phyloP scores from a whole-genome alignment of 2,329 filamentous ascomycete species.

The Ampelomyces quisqualis region DNA sequence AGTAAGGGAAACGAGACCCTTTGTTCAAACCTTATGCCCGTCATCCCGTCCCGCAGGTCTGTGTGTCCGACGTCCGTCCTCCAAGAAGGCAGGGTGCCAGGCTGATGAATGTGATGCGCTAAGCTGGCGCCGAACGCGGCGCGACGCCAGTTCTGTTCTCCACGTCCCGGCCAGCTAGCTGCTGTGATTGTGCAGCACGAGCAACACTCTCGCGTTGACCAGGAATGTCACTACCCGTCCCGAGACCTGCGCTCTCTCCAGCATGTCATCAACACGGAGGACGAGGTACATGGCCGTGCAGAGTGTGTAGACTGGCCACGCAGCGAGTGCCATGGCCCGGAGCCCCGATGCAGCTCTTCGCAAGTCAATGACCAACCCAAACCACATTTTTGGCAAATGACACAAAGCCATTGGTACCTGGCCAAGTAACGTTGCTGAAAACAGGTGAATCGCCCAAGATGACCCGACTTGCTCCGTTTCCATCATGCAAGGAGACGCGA shows the following conservation, averaged over 20 bases:
- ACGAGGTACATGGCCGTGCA: conserved; percentile 18
- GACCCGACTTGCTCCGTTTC: conserved; percentile 7
- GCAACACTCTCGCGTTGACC: not conserved
- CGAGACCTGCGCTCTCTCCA: conserved; percentile 10
- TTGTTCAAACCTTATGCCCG: conserved; percentile 42
- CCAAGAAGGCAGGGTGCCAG: too few relatives aligned
- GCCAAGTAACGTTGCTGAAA: conserved; percentile 21
- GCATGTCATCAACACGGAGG: conserved; percentile 10
- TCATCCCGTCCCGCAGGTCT: conserved; percentile 43
- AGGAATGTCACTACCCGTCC: not conserved
- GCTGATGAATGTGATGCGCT: conserved; percentile 27
- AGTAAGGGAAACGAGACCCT: conserved; percentile 28
- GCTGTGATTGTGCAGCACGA: conserved; percentile 8
- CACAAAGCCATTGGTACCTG: conserved; percentile 26
- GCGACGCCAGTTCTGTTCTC: conserved; percentile 23
- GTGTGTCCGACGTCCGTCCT: too few relatives aligned
- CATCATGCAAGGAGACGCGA: conserved; percentile 9
- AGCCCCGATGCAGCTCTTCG: conserved; percentile 30
- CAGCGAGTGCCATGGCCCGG: conserved; percentile 25
- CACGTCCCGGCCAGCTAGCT: conserved; percentile 28
- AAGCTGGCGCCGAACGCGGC: conserved; percentile 30
- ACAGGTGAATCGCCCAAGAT: conserved; percentile 21
- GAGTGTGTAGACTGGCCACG: too few relatives aligned
- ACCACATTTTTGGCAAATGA: conserved; percentile 14
- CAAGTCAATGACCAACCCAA: too few relatives aligned